Base-by-base conservation (phyloP, 257 asterid species). In the Osmanthus fragrans region DNA sequence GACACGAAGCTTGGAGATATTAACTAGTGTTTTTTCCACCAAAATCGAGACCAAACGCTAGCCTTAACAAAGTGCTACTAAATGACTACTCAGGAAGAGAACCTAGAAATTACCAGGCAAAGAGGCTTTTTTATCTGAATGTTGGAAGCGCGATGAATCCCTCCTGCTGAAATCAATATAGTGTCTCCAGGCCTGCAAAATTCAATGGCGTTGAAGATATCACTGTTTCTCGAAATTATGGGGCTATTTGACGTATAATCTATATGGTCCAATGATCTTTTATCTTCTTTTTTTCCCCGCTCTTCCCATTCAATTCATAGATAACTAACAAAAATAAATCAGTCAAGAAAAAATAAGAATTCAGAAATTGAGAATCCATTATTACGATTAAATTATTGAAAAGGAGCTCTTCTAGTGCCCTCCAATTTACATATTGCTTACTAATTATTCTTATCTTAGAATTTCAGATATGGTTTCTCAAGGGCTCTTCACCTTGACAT, bases 41-140 rank as follows among this genome's bases (percentile, higher is more conserved):
- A 15, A 47, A 47, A 47, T 1, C 15, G n/a, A 47, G 56, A 16
- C 7, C 56, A 47, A 13, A 47, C 15, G 19, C 56, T 39, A 16
- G 66, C 27, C 45, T n/a, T 25, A 11, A 63, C 33, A 11, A 25
- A 63, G 33, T 25, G 33, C 7, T 63, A 25, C 34, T 27, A 27
- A 25, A 67, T 33, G 65, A 71, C 64, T 34, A 27, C 30, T 4
- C 47, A 47, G 77, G 58, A 70, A 70, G 58, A 78, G 67, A 74
- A 42, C 16, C 36, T 32, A 67, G 71, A 75, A 78, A 72, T 82
- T 93, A 93, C 99, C 93, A 95, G 88, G 87, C 98, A 95, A 80
- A 95, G 92, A 56, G 97, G 97, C 87, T 88, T 95, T 71, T 85
- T 87, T n/a, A 95, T 95, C 90, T 92, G 98, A 84, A 95, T 90